Percentiles rank a stretch among this genome's conserved stretches.
phyloP scores from a whole-genome alignment of 345 rosid species.

The Lepidium didymum region DNA sequence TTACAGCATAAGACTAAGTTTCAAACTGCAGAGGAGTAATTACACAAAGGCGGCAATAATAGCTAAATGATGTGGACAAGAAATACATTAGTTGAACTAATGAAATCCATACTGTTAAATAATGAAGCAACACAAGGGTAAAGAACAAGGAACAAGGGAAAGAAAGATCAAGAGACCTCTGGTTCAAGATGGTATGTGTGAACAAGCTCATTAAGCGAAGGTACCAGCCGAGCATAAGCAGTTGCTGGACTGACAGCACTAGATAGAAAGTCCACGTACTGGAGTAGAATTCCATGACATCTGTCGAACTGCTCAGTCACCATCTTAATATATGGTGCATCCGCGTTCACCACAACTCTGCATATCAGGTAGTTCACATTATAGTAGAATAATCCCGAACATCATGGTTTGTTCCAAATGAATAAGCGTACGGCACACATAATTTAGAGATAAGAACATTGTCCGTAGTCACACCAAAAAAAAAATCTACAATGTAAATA shows the following conservation, averaged over 20 bases:
- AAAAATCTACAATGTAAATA: conserved; percentile 6
- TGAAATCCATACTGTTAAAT: not conserved
- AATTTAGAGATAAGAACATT: conserved; percentile 4
- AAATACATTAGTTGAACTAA: not conserved
- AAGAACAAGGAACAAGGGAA: conserved; percentile 10
- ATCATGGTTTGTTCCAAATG: not conserved
- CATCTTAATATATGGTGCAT: conserved; percentile 97
- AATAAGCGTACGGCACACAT: not conserved
- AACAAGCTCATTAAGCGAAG: conserved; percentile 80
- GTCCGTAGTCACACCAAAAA: not conserved
- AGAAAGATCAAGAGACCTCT: conserved; percentile 51
- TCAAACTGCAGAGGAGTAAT: not conserved
- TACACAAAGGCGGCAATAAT: not conserved
- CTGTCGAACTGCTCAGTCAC: conserved; percentile 98
- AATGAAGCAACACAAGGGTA: not conserved
- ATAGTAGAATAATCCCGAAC: not conserved
- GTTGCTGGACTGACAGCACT: conserved; percentile 70
- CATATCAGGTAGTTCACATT: conserved; percentile 24
- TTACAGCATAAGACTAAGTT: conserved; percentile 9
- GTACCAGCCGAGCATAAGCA: conserved; percentile 78
- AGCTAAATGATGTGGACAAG: conserved; percentile 3
- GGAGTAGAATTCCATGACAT: conserved; percentile 98
- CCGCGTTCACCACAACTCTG: conserved; percentile 91
- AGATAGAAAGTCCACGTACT: conserved; percentile 89
- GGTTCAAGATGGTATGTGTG: conserved; percentile 93